A percentile compares a stretch with the other conserved stretches of the same genome.
Evolutionary conservation across 192 early-diverging fungal genomes (phyloP).

Genomic region (Coemansia sp.): DNA sequence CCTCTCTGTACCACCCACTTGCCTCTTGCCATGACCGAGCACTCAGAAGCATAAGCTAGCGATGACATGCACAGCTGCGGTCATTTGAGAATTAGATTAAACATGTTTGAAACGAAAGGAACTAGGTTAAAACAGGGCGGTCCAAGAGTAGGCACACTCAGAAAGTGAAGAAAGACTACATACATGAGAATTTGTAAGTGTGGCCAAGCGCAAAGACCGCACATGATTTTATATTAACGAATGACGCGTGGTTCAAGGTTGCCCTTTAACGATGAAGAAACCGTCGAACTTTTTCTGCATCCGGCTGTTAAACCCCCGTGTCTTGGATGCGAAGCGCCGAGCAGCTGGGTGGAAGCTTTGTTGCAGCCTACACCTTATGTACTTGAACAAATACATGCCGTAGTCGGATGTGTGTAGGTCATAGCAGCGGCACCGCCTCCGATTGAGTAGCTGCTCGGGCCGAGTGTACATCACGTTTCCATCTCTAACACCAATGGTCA

Average conservation of each 20-base stretch:
- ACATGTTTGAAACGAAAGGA: conserved; percentile 11
- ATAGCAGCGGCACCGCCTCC: conserved; percentile 33
- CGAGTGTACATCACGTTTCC: conserved; percentile 40
- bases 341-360: conserved; percentile 15
- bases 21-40: background rate
- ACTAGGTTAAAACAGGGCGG: background rate
- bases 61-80: background rate
- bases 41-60: background rate
- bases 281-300: conserved; percentile 27
- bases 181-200: background rate
- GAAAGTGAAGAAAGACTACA: background rate
- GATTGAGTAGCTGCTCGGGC: conserved; percentile 38
- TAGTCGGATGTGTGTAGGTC: conserved; percentile 6
- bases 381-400: conserved; percentile 11
- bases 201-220: background rate
- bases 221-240: background rate
- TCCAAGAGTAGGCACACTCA: background rate
- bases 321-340: conserved; percentile 14
- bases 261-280: conserved; percentile 32
- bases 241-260: background rate
- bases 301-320: conserved; percentile 18
- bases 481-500: conserved; percentile 44
- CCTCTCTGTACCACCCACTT: background rate
- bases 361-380: conserved; percentile 21
- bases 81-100: background rate